Evolutionary conservation across 225 moss, liverwort and hornwort genomes (phyloP), one percentile per base, ranked within the genome.

Genomic region (Takakia lepidozioides): DNA sequence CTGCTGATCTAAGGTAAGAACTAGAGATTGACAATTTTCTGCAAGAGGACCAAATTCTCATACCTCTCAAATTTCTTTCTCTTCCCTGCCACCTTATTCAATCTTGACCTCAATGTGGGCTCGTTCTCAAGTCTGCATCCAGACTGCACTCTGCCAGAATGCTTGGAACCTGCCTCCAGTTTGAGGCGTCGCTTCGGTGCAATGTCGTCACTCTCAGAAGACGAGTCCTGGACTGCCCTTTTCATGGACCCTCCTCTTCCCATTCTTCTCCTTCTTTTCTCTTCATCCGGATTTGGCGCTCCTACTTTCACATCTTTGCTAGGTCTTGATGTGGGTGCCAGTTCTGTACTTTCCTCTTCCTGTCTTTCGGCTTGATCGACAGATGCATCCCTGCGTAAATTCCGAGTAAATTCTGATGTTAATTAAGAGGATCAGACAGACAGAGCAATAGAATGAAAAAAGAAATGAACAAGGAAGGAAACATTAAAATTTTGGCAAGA

Each of bases 121-220:
- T 10, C 37, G 41, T 51, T 23, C 7, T 59, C 23, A 8, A 40
- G 30, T 38, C 41, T 54, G 14, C 23, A 26, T 39, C 37, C 24
- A 32, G 59, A 21, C 25, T 35, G 25, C 38, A 48, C 52, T 49
- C 43, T 57, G 8, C 49, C 19, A 56, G 63, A 35, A 18, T 32
- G 23, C 19, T 19, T 57, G 25, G 54, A 15, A n/a, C 20, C 47
- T 20, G 66, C 73, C 18, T 64, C 74, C 43, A 74, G 74, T 27
- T 57, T 46, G 25, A 80, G 52, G 37, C 74, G 67, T 18, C 74
- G 70, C 51, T 70, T 80, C 9, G 74, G 67, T 25, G 56, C 18
- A 30, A 36, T 49, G 17, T 56, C 57, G 13, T 64, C 61, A 24
- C n/a, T 51, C 23, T 55, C 61, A 58, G 68, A 48, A 27, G 62